A percentile compares a stretch with the other conserved stretches of the same genome.
Evolutionary conservation across 164 flowering plant species (phyloP).

Genomic region (Macadamia tetraphylla): DNA sequence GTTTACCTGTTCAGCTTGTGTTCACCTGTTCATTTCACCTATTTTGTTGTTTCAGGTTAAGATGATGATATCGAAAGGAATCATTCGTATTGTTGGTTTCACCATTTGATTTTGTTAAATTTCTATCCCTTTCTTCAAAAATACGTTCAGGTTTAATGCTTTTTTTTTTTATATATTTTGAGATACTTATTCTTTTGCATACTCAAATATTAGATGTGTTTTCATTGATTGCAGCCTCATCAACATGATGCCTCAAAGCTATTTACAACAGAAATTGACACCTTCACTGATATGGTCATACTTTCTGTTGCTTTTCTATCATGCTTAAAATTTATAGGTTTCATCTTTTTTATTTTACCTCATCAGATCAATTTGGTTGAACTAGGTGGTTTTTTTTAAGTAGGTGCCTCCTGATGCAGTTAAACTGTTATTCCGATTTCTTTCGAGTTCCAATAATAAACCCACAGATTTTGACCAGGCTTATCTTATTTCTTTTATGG

Average conservation of each 20-base stretch:
- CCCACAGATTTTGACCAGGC: no score
- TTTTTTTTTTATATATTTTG: no score
- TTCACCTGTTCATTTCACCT: neutral
- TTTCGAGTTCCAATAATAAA: no score
- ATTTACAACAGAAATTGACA: slow-evolving; percentile 95
- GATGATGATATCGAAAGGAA: slow-evolving; percentile 91
- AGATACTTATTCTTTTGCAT: no score
- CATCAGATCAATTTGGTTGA: neutral
- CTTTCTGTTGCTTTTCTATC: slow-evolving; percentile 3
- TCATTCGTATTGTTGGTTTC: slow-evolving; percentile 74
- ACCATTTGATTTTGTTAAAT: slow-evolving; percentile 60
- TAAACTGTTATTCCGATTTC: slow-evolving; percentile 61
- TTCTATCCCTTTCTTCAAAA: slow-evolving; percentile 74
- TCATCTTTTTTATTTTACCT: no score
- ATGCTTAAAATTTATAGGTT: neutral
- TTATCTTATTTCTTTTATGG: no score
- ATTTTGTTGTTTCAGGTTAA: slow-evolving; percentile 48
- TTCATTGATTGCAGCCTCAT: slow-evolving; percentile 66
- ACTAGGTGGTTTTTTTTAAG: neutral
- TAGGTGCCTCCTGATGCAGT: slow-evolving; percentile 98
- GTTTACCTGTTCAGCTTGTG: slow-evolving; percentile 43
- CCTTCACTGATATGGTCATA: slow-evolving; percentile 93
- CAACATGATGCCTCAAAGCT: slow-evolving; percentile 80
- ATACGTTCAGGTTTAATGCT: slow-evolving; percentile 62
- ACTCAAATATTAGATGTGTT: slow-evolving; percentile 9